Evolutionary conservation across 208 protist species (phyloP).

Genomic region (Naegleria lovaniensis): DNA sequence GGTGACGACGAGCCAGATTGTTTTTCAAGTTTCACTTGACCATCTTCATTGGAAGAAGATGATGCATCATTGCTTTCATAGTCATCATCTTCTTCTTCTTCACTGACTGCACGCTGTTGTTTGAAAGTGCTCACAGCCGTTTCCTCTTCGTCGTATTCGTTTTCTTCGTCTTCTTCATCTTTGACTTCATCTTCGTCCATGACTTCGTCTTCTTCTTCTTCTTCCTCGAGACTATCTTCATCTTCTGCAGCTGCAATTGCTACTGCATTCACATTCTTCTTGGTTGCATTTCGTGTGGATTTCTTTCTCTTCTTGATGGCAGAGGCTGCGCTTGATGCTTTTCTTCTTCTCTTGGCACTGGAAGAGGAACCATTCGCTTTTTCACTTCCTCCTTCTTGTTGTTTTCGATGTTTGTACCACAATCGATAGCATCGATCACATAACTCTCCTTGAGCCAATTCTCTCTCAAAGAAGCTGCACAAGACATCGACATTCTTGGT

Average conservation of each 20-base stretch:
- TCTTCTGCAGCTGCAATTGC: not conserved
- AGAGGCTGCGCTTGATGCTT: not conserved
- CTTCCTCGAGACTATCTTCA: not conserved
- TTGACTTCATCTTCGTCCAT: not conserved
- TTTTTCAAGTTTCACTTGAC: too few relatives aligned
- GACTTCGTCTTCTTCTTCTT: not conserved
- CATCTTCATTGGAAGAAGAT: not conserved
- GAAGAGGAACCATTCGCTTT: too few relatives aligned
- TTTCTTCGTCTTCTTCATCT: not conserved
- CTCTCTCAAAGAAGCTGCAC: not conserved
- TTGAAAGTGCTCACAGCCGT: not conserved
- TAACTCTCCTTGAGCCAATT: not conserved
- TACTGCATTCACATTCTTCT: not conserved
- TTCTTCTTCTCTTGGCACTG: not conserved
- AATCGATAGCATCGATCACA: conserved; percentile 19
- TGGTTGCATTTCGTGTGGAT: not conserved
- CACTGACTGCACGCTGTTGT: not conserved
- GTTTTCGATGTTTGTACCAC: conserved; percentile 18
- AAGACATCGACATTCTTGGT: not conserved
- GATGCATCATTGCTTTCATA: not conserved
- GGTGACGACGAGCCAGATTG: too few relatives aligned
- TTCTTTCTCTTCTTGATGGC: not conserved
- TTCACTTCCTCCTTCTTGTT: not conserved
- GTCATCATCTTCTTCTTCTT: not conserved
- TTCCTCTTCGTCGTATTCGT: not conserved